Evolutionary conservation across 176 grass and related monocot species (phyloP).

Genomic region (Coix lacrymajobi): DNA sequence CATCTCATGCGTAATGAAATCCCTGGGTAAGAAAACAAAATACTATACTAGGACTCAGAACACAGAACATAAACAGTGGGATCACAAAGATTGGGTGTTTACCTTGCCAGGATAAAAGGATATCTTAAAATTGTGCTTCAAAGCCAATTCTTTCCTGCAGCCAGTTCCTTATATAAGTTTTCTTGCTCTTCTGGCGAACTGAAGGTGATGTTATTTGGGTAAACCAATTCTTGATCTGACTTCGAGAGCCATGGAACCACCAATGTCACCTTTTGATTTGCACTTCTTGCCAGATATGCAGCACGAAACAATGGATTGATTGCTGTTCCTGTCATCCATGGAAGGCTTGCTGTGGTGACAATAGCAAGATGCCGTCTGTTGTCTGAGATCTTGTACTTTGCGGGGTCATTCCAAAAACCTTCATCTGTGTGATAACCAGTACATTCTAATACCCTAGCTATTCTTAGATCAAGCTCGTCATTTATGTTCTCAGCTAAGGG

Average conservation of each 20-base stretch:
- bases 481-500: conserved; percentile 44
- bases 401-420: conserved; percentile 46
- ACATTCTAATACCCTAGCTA: conserved; percentile 72
- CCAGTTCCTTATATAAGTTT: conserved; percentile 82
- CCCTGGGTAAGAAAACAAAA: neutral
- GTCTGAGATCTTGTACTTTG: conserved; percentile 44
- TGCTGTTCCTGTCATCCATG: conserved; percentile 98
- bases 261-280: conserved; percentile 78
- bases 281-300: conserved; percentile 79
- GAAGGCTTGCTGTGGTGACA: conserved; percentile 90
- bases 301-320: conserved; percentile 93
- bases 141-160: conserved; percentile 82
- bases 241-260: conserved; percentile 83
- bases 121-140: conserved; percentile 83
- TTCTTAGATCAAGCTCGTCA: conserved; percentile 80
- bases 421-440: conserved; percentile 64
- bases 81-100: conserved; percentile 28
- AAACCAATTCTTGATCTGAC: conserved; percentile 77
- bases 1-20: conserved; percentile 22
- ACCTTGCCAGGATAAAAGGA: conserved; percentile 94
- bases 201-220: conserved; percentile 76
- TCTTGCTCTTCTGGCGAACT: conserved; percentile 79
- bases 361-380: conserved; percentile 79
- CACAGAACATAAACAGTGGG: neutral
- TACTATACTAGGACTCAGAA: conserved; percentile 21